Percentiles rank a stretch among this genome's conserved stretches.
Conservation (phyloP, 805 yeast species). For the Sporopachydermia lactativora region DNA sequence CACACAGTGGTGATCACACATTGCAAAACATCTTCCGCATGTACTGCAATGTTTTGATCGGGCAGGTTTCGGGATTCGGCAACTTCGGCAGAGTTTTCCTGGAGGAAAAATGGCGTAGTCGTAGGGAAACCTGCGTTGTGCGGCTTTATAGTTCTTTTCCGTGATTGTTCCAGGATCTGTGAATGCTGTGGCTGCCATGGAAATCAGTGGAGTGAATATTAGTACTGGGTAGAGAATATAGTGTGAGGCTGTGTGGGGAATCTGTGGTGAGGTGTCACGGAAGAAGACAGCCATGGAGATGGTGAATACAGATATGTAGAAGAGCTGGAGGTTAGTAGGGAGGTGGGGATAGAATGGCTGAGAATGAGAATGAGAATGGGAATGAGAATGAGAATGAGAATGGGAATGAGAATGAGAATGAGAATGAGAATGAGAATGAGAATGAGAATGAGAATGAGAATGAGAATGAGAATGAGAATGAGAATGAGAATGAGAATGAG, state of each 20-base stretch:
- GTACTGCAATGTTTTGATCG: constrained; percentile 45
- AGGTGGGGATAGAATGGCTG: too few relatives aligned
- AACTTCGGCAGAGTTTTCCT: constrained; percentile 32
- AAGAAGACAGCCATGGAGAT: too few relatives aligned
- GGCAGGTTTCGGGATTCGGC: constrained; percentile 36
- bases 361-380: too few relatives aligned
- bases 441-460: too few relatives aligned
- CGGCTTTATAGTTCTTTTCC: constrained; percentile 13
- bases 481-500: too few relatives aligned
- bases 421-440: too few relatives aligned
- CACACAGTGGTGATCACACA: constrained; percentile 47
- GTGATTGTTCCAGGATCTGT: constrained; percentile 26
- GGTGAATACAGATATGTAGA: too few relatives aligned
- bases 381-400: too few relatives aligned
- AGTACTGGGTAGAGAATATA: constrained; percentile 10
- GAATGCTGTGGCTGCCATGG: constrained; percentile 15
- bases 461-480: too few relatives aligned
- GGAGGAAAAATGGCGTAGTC: constrained; percentile 43
- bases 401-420: too few relatives aligned
- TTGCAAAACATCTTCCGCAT: constrained; percentile 32
- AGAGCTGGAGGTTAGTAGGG: too few relatives aligned
- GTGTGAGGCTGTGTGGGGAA: constrained; percentile 5
- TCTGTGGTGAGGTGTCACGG: too few relatives aligned
- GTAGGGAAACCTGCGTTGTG: constrained; percentile 17
- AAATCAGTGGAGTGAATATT: constrained; percentile 11